These are phyloP conservation scores for Cylindrodendrum hubeiense DNA, from an alignment of 2,329 filamentous ascomycete species.

Conservation along the genomic window DNA sequence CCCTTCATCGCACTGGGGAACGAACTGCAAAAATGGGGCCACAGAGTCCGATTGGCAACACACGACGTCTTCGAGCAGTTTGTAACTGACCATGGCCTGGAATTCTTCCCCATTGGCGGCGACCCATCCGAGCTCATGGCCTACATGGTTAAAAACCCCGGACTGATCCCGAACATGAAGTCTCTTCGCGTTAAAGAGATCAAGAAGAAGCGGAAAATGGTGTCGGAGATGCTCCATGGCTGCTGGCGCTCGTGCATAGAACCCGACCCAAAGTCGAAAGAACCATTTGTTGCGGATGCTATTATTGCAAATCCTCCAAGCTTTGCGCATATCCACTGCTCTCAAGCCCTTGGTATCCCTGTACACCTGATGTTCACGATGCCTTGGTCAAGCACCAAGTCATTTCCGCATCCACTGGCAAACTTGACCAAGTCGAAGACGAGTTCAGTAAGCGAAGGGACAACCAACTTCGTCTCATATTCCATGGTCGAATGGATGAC, in stretches of 20 bases:
- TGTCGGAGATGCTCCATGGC: not conserved
- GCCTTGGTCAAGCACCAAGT: slow-evolving; percentile 80
- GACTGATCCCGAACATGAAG: slow-evolving; percentile 44
- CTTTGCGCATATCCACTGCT: slow-evolving; percentile 54
- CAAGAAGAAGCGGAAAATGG: slow-evolving; percentile 42
- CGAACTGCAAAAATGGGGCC: slow-evolving; percentile 75
- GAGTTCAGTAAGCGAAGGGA: slow-evolving; percentile 59
- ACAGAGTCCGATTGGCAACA: slow-evolving; percentile 80
- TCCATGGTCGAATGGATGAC: slow-evolving; percentile 80
- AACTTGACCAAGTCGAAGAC: slow-evolving; percentile 69
- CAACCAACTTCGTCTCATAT: slow-evolving; percentile 78
- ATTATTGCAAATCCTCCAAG: slow-evolving; percentile 27
- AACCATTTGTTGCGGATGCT: slow-evolving; percentile 16
- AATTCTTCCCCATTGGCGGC: slow-evolving; percentile 67
- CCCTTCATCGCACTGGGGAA: slow-evolving; percentile 82
- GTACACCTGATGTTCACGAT: slow-evolving; percentile 69
- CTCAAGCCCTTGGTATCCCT: slow-evolving; percentile 57
- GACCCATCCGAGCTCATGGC: slow-evolving; percentile 51
- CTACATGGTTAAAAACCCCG: slow-evolving; percentile 48
- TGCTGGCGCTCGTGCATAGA: not conserved
- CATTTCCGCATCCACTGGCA: slow-evolving; percentile 79
- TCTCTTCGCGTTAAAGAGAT: slow-evolving; percentile 41
- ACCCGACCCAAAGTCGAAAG: not conserved
- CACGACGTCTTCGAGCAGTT: slow-evolving; percentile 65
- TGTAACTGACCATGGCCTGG: slow-evolving; percentile 59